These are phyloP conservation scores for Eimeria necatrix DNA, from an alignment of 169 alveolate genomes.

Conservation along the genomic window DNA sequence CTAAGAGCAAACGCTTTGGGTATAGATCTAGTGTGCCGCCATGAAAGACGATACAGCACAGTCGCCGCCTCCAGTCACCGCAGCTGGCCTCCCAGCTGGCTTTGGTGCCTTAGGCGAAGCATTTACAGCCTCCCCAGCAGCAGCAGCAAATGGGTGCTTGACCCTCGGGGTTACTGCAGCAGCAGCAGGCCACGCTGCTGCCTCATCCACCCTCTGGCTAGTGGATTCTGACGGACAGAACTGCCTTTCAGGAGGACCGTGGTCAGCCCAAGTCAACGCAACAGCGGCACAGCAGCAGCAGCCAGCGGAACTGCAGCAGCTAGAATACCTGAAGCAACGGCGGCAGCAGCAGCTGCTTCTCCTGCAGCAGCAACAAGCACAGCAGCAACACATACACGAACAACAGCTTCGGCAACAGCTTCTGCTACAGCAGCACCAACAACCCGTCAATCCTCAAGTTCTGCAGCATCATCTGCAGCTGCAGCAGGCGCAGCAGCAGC, in stretches of 20 bases:
- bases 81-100: slow-evolving; percentile 12
- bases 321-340: slow-evolving; percentile 50
- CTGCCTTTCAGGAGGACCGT: slow-evolving; percentile 27
- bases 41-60: slow-evolving; percentile 58
- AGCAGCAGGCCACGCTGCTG: slow-evolving; percentile 66
- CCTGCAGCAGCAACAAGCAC: slow-evolving; percentile 70
- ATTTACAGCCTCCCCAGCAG: not conserved
- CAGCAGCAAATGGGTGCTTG: slow-evolving; percentile 5
- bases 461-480: slow-evolving; percentile 68
- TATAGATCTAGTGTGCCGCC: not conserved
- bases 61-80: slow-evolving; percentile 1
- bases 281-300: slow-evolving; percentile 58
- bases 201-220: slow-evolving; percentile 59
- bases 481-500: slow-evolving; percentile 71
- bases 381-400: slow-evolving; percentile 64
- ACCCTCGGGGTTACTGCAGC: not conserved
- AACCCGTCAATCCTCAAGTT: slow-evolving; percentile 33
- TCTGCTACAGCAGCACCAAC: slow-evolving; percentile 54
- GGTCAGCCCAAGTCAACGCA: slow-evolving; percentile 30
- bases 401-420: slow-evolving; percentile 65
- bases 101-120: slow-evolving; percentile 47
- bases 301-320: slow-evolving; percentile 66
- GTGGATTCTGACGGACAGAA: slow-evolving; percentile 43
- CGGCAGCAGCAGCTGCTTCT: slow-evolving; percentile 66
- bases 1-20: not conserved